Conservation (phyloP, 2,329 filamentous ascomycete species). For the Moelleriella libera region DNA sequence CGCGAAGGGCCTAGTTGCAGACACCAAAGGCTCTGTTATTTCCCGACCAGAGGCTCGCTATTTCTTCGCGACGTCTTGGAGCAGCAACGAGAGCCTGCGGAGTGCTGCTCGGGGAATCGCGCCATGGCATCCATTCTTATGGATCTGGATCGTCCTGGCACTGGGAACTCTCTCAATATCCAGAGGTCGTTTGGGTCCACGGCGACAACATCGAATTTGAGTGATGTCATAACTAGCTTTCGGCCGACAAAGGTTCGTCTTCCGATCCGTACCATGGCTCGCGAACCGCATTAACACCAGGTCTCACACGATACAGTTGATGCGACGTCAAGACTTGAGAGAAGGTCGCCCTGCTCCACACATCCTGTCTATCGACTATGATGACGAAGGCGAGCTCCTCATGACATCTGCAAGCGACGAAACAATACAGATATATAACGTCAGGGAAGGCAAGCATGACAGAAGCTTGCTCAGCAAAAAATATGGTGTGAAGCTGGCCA, state of each 20-base stretch:
- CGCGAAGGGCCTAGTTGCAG: too few relatives aligned
- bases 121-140: conserved; percentile 40
- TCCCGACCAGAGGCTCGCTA: too few relatives aligned
- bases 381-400: conserved; percentile 84
- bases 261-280: neutral
- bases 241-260: conserved; percentile 60
- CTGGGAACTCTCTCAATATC: conserved; percentile 33
- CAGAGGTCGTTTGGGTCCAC: conserved; percentile 29
- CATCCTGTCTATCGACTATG: conserved; percentile 88
- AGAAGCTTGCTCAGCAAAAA: conserved; percentile 92
- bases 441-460: conserved; percentile 76
- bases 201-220: conserved; percentile 48
- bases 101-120: neutral
- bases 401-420: conserved; percentile 90
- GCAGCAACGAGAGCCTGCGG: neutral
- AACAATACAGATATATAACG: conserved; percentile 89
- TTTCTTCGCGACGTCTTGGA: too few relatives aligned
- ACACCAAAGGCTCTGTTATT: too few relatives aligned
- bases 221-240: conserved; percentile 65
- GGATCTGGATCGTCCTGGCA: conserved; percentile 36
- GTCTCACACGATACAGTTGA: conserved; percentile 25
- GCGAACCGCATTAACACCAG: neutral
- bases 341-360: conserved; percentile 40
- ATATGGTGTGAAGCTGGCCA: conserved; percentile 86
- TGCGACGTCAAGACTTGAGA: conserved; percentile 42